phyloP scores from a whole-genome alignment of 495 filamentous ascomycete species.

The Penicillium tannophilum region DNA sequence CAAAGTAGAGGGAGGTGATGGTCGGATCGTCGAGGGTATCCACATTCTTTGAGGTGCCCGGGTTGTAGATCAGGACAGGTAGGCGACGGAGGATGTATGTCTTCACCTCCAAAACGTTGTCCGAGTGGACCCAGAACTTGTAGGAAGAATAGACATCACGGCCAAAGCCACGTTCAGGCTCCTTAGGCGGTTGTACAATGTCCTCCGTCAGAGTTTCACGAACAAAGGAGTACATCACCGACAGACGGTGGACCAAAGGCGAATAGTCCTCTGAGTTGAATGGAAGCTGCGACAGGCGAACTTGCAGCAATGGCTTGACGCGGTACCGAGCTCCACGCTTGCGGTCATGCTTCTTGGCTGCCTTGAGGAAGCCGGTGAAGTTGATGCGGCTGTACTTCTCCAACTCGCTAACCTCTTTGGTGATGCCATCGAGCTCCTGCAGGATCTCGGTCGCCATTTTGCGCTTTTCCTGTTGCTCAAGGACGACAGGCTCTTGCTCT shows the following conservation, averaged over 20 bases:
- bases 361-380: constrained; percentile 96
- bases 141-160: constrained; percentile 80
- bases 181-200: constrained; percentile 43
- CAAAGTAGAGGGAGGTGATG: constrained; percentile 95
- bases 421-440: constrained; percentile 80
- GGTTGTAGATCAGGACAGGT: constrained; percentile 90
- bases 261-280: constrained; percentile 97
- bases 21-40: constrained; percentile 79
- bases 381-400: constrained; percentile 96
- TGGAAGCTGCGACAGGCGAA: constrained; percentile 80
- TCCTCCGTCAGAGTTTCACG: constrained; percentile 72
- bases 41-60: constrained; percentile 75
- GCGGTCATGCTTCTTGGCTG: constrained; percentile 97
- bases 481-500: constrained; percentile 31
- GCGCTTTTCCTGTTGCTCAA: constrained; percentile 46
- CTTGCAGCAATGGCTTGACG: constrained; percentile 85
- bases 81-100: constrained; percentile 88
- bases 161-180: constrained; percentile 44
- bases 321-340: constrained; percentile 80
- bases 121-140: constrained; percentile 97
- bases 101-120: constrained; percentile 95
- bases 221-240: constrained; percentile 93
- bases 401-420: constrained; percentile 86
- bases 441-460: constrained; percentile 67
- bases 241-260: constrained; percentile 81